Conservation (phyloP, 1,284 basidiomycete genomes). For the Athelia psychrophila region DNA sequence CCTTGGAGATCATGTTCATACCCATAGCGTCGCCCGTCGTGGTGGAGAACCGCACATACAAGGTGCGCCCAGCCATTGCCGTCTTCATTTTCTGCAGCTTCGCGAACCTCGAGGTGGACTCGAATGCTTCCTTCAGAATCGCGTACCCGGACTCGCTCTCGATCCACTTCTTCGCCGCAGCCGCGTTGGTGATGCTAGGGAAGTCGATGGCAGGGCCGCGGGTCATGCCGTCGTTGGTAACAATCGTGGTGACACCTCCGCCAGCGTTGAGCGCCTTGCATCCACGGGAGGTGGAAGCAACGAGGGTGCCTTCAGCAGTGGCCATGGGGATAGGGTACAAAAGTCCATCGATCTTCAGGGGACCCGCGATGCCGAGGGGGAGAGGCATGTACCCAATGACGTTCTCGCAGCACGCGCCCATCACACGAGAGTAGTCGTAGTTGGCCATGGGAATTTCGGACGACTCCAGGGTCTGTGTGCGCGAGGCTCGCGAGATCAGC, state of each 20-base stretch:
- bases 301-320: constrained; percentile 97
- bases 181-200: constrained; percentile 78
- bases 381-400: constrained; percentile 97
- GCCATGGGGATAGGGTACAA: constrained; percentile 96
- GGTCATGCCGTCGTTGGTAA: constrained; percentile 96
- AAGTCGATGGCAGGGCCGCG: constrained; percentile 98
- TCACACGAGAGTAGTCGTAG: constrained; percentile 94
- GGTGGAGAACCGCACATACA: constrained; percentile 96
- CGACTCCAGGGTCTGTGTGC: constrained; percentile 82
- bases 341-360: constrained; percentile 88
- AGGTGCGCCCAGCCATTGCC: constrained; percentile 85
- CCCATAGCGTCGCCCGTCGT: constrained; percentile 99
- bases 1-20: constrained; percentile 99
- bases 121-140: constrained; percentile 84
- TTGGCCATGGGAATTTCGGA: constrained; percentile 82
- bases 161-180: constrained; percentile 87
- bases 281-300: constrained; percentile 95
- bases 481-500: constrained; percentile 87
- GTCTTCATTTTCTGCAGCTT: constrained; percentile 81
- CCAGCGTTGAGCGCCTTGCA: constrained; percentile 97
- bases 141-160: constrained; percentile 81
- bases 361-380: constrained; percentile 96
- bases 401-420: constrained; percentile 99
- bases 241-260: constrained; percentile 92
- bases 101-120: constrained; percentile 92